Percentiles rank a stretch among this genome's conserved stretches.
phyloP scores from a whole-genome alignment of 345 rosid species.

The Citrus medica region DNA sequence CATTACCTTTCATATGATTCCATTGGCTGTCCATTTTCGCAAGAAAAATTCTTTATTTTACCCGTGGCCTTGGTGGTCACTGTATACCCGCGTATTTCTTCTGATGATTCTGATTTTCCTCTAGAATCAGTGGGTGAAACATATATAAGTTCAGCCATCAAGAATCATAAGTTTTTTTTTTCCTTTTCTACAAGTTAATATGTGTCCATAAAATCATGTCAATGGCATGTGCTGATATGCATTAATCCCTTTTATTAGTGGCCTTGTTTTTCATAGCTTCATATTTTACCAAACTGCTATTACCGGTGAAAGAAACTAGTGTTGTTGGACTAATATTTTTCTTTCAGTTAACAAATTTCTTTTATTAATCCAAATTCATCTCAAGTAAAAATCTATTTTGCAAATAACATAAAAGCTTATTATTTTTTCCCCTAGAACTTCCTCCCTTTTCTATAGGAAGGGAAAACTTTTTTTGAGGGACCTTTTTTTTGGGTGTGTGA shows the following conservation, averaged over 20 bases:
- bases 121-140: neutral
- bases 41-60: neutral
- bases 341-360: neutral
- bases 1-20: constrained; percentile 4
- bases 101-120: neutral
- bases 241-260: neutral
- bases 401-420: neutral
- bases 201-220: neutral
- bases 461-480: neutral
- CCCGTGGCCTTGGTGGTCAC: neutral
- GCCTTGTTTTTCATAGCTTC: neutral
- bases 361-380: neutral
- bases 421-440: neutral
- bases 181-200: neutral
- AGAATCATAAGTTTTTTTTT: neutral
- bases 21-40: neutral
- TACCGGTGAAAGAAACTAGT: neutral
- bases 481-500: neutral
- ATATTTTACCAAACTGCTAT: neutral
- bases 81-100: neutral
- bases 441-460: neutral
- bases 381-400: neutral
- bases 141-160: neutral
- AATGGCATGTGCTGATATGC: neutral
- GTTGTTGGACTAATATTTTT: neutral